Evolutionary conservation across 768 basidiomycete species (phyloP).

Genomic region (Calocybe gangraenosa): DNA sequence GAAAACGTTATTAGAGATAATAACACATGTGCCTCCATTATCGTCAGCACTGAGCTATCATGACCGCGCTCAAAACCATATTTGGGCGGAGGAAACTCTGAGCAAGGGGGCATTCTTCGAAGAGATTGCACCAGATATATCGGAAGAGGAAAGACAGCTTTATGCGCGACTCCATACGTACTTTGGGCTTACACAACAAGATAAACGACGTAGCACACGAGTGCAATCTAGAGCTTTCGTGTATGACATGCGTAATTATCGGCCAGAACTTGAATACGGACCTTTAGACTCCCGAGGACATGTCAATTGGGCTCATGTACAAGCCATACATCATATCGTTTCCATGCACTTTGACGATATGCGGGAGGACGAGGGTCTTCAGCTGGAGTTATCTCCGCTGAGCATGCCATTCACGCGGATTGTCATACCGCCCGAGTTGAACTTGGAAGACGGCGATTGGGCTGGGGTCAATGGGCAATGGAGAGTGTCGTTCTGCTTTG

Average conservation of each 20-base stretch:
- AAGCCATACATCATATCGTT: conserved; percentile 51
- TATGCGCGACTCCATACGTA: conserved; percentile 49
- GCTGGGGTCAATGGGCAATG: conserved; percentile 56
- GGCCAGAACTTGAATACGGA: conserved; percentile 45
- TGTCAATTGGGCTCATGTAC: conserved; percentile 61
- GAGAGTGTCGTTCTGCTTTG: conserved; percentile 63
- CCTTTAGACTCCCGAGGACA: conserved; percentile 46
- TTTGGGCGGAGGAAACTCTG: conserved; percentile 45
- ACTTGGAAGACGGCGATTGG: conserved; percentile 46
- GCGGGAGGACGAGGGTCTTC: conserved; percentile 26
- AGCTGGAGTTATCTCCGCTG: conserved; percentile 40
- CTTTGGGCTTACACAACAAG: conserved; percentile 49
- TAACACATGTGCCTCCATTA: conserved; percentile 37
- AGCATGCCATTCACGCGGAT: conserved; percentile 54
- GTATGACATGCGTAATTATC: conserved; percentile 60
- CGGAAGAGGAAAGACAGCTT: conserved; percentile 40
- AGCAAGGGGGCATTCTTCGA: conserved; percentile 44
- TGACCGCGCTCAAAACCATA: conserved; percentile 44
- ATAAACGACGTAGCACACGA: conserved; percentile 28
- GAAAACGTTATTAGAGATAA: conserved; percentile 47
- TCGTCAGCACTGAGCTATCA: conserved; percentile 17
- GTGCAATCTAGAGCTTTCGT: conserved; percentile 49
- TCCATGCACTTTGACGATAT: conserved; percentile 47
- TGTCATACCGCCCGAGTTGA: conserved; percentile 33
- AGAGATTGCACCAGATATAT: conserved; percentile 15